Percentiles rank a stretch among this genome's conserved stretches.
These are phyloP conservation scores for Cylindricascospora bacillispora DNA, from an alignment of 1,139 yeast genomes.

Conservation along the genomic window DNA sequence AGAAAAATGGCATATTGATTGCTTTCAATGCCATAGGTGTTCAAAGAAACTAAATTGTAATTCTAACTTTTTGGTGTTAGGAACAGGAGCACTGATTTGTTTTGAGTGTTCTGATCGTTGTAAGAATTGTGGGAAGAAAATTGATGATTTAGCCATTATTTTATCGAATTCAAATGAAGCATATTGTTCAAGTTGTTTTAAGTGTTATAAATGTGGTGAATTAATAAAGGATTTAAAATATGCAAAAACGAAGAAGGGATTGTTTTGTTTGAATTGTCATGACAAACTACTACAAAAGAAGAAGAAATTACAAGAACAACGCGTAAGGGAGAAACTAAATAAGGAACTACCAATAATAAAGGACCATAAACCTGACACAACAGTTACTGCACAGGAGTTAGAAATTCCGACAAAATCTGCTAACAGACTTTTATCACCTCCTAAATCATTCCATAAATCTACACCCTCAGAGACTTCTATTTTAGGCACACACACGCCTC, in stretches of 20 bases:
- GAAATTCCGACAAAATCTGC: slow-evolving; percentile 1
- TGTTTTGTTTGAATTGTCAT: slow-evolving; percentile 90
- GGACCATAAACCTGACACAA: slow-evolving; percentile 1
- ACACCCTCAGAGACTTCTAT: neutral
- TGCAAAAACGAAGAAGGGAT: slow-evolving; percentile 87
- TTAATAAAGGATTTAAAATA: slow-evolving; percentile 83
- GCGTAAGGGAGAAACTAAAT: slow-evolving; percentile 11
- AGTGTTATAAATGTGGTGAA: slow-evolving; percentile 79
- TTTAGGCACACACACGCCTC: too few relatives aligned
- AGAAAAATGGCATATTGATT: slow-evolving; percentile 90
- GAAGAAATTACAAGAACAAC: slow-evolving; percentile 29
- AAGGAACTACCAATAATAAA: slow-evolving; percentile 2
- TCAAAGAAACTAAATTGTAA: slow-evolving; percentile 66
- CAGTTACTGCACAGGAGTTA: neutral
- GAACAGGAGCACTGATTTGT: slow-evolving; percentile 86
- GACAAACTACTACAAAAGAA: slow-evolving; percentile 47
- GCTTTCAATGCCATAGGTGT: slow-evolving; percentile 85
- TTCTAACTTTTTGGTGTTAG: slow-evolving; percentile 79
- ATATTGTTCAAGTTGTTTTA: slow-evolving; percentile 82
- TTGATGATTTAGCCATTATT: slow-evolving; percentile 84
- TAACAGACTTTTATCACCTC: slow-evolving; percentile 1
- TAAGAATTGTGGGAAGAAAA: slow-evolving; percentile 75
- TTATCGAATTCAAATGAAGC: slow-evolving; percentile 83
- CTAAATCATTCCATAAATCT: neutral
- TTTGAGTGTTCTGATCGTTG: slow-evolving; percentile 85